Conservation (phyloP, 2,329 filamentous ascomycete genomes). For the Salinomyces thailandicus region DNA sequence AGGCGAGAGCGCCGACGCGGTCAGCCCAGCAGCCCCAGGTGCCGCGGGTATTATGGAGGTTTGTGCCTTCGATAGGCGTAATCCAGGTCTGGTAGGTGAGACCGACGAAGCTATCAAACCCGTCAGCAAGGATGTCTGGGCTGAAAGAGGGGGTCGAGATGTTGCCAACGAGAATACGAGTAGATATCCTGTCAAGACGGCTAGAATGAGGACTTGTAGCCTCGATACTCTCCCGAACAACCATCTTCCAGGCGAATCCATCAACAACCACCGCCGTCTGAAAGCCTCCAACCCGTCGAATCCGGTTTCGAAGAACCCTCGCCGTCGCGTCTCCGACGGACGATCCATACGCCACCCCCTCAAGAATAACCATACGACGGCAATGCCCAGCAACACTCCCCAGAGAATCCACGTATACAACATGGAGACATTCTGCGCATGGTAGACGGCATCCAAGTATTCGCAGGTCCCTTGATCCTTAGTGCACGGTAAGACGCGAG, state of each 20-base stretch:
- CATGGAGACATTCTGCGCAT: slow-evolving; percentile 44
- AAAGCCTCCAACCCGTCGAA: slow-evolving; percentile 7
- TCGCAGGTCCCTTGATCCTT: slow-evolving; percentile 48
- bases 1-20: slow-evolving; percentile 59
- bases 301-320: slow-evolving; percentile 11
- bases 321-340: slow-evolving; percentile 8
- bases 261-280: slow-evolving; percentile 47
- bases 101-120: slow-evolving; percentile 42
- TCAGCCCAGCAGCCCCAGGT: slow-evolving; percentile 59
- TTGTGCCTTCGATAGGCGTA: slow-evolving; percentile 52
- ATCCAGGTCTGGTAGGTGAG: slow-evolving; percentile 60
- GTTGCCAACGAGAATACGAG: slow-evolving; percentile 49
- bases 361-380: slow-evolving; percentile 35
- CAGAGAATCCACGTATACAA: slow-evolving; percentile 48
- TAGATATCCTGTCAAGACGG: slow-evolving; percentile 50
- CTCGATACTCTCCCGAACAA: slow-evolving; percentile 60
- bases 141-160: background rate
- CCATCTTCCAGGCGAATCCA: slow-evolving; percentile 42
- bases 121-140: background rate
- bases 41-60: slow-evolving; percentile 53
- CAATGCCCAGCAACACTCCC: slow-evolving; percentile 41
- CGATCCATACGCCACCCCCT: slow-evolving; percentile 18
- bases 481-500: slow-evolving; percentile 45
- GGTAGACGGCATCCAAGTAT: slow-evolving; percentile 48
- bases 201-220: slow-evolving; percentile 54